phyloP scores from a whole-genome alignment of 176 grass and related monocot genomes.

The Musa troglodytarum region DNA sequence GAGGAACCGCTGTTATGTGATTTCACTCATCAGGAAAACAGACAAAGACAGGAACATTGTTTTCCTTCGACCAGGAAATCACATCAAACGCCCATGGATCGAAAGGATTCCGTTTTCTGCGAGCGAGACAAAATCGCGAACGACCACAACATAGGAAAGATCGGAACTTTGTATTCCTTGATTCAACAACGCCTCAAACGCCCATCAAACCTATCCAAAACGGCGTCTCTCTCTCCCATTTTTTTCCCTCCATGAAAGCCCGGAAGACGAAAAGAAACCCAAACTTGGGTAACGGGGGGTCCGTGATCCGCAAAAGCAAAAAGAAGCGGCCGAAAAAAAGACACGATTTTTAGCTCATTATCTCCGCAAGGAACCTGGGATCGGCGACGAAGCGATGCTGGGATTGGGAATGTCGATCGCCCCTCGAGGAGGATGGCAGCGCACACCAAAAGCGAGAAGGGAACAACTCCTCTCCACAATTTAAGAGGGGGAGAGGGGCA shows the following conservation, averaged over 20 bases:
- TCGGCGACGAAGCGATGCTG: background rate
- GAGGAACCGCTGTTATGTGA: background rate
- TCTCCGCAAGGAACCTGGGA: background rate
- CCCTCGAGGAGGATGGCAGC: background rate
- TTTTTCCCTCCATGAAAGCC: too few relatives aligned
- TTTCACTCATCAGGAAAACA: background rate
- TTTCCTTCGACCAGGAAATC: background rate
- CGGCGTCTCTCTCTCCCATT: too few relatives aligned
- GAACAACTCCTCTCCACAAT: background rate
- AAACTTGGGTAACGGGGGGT: background rate
- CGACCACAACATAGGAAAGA: too few relatives aligned
- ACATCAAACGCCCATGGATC: background rate
- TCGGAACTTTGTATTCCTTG: too few relatives aligned
- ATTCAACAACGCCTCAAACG: too few relatives aligned
- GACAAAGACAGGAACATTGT: background rate
- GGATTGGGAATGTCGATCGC: background rate
- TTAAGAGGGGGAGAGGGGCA: background rate
- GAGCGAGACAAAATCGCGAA: too few relatives aligned
- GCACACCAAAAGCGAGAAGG: background rate
- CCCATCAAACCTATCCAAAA: too few relatives aligned
- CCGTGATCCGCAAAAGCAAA: background rate
- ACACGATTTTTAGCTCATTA: background rate
- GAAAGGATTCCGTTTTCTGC: too few relatives aligned
- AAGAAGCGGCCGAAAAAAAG: background rate
- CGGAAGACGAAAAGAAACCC: background rate